A percentile compares a stretch with the other conserved stretches of the same genome.
Evolutionary conservation across 2,329 filamentous ascomycete species (phyloP).

Genomic region (Chrysoporthe deuterocubensis): DNA sequence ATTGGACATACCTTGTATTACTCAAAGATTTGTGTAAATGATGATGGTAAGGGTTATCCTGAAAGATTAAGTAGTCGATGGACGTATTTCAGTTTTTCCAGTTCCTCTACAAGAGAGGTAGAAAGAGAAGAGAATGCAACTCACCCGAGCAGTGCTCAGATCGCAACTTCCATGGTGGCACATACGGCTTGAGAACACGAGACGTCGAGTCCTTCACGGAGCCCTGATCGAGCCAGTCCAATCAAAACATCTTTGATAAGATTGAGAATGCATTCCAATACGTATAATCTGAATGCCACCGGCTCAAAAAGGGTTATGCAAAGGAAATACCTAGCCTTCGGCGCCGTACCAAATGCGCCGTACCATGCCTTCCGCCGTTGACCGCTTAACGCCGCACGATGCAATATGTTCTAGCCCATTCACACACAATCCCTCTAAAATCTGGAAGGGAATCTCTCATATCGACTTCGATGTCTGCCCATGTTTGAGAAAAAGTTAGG

Average conservation of each 20-base stretch:
- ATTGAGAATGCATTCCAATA: constrained; percentile 4
- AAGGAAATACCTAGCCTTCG: constrained; percentile 9
- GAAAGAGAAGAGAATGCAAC: background rate
- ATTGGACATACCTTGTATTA: background rate
- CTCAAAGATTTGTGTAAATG: background rate
- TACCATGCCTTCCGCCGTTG: constrained; percentile 11
- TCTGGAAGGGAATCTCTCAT: constrained; percentile 48
- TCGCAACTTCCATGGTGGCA: background rate
- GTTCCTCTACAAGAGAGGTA: background rate
- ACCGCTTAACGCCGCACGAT: constrained; percentile 25
- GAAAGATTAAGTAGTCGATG: background rate
- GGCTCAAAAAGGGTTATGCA: background rate
- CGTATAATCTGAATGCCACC: background rate
- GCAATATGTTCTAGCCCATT: constrained; percentile 12
- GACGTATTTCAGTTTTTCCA: no score
- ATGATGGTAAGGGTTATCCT: background rate
- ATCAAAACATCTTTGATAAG: background rate
- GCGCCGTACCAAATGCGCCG: constrained; percentile 18
- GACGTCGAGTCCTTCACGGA: background rate
- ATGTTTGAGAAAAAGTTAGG: constrained; percentile 43
- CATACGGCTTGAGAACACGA: background rate
- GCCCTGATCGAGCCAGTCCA: background rate
- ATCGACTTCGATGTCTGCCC: constrained; percentile 41
- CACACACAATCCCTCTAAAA: constrained; percentile 22
- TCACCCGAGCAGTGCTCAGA: background rate